These are phyloP conservation scores for Solanum tacnaense DNA, from an alignment of 257 asterid species.

Conservation along the genomic window DNA sequence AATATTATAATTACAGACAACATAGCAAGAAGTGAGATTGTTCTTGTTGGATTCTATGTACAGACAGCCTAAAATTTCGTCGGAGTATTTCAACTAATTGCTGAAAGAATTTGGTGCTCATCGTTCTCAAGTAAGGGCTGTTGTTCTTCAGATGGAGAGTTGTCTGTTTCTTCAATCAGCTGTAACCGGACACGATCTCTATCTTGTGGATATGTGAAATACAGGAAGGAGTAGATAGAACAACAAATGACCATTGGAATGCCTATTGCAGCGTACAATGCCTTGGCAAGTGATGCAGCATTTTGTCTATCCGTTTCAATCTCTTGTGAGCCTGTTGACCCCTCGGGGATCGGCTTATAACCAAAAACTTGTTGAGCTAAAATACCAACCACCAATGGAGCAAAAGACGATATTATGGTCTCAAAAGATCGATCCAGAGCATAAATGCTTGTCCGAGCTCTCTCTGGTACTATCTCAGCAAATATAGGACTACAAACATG, in stretches of 20 bases:
- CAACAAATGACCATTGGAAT: slow-evolving; percentile 64
- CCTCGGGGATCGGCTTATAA: slow-evolving; percentile 38
- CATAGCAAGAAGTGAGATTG: not conserved
- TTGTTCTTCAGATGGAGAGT: not conserved
- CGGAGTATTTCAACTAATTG: not conserved
- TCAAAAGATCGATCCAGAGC: slow-evolving; percentile 23
- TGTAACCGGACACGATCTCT: slow-evolving; percentile 52
- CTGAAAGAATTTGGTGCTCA: slow-evolving; percentile 23
- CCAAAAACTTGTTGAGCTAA: slow-evolving; percentile 67
- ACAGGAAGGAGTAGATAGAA: slow-evolving; percentile 24
- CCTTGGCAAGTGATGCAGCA: slow-evolving; percentile 78
- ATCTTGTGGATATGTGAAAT: slow-evolving; percentile 4
- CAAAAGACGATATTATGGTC: slow-evolving; percentile 69
- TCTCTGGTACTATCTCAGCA: slow-evolving; percentile 10
- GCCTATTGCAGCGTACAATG: slow-evolving; percentile 75
- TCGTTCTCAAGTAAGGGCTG: not conserved
- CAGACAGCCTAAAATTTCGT: not conserved
- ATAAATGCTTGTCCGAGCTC: slow-evolving; percentile 5
- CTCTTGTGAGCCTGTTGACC: not conserved
- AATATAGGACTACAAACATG: slow-evolving; percentile 1
- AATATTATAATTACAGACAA: not conserved
- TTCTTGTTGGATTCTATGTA: not conserved
- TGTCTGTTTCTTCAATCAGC: not conserved
- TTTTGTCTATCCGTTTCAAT: slow-evolving; percentile 38
- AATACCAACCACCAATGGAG: slow-evolving; percentile 56